A percentile compares a stretch with the other conserved stretches of the same genome.
Conservation (phyloP, 2,329 filamentous ascomycete genomes). For the Fusarium stilboides region DNA sequence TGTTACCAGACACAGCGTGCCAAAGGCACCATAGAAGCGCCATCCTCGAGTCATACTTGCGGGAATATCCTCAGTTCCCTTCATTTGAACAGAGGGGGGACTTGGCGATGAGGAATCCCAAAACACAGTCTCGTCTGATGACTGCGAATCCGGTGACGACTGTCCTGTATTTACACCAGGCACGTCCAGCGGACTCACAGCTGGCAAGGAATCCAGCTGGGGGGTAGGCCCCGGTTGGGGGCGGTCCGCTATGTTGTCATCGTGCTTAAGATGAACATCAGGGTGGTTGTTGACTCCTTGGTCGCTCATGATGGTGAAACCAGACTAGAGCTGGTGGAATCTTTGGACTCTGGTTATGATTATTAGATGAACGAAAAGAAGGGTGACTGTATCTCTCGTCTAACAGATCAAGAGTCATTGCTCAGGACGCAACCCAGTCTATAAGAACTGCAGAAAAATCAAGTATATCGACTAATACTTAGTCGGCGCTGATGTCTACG, state of each 20-base stretch:
- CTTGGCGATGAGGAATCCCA: background rate
- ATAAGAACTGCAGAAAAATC: background rate
- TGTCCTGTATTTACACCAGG: background rate
- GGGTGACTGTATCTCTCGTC: background rate
- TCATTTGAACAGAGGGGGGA: background rate
- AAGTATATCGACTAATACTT: background rate
- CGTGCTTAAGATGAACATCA: background rate
- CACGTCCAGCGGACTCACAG: background rate
- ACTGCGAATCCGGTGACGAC: no score
- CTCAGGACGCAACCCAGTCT: background rate
- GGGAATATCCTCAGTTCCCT: background rate
- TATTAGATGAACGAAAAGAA: background rate
- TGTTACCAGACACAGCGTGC: constrained; percentile 42
- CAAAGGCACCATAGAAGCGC: constrained; percentile 46
- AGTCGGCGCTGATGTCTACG: background rate
- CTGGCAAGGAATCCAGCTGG: background rate
- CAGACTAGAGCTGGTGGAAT: background rate
- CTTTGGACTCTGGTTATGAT: background rate
- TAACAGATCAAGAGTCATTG: background rate
- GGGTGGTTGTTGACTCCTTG: background rate
- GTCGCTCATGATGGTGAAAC: constrained; percentile 5
- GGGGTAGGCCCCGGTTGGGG: background rate
- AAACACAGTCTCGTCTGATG: background rate
- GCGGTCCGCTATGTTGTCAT: background rate
- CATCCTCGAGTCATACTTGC: constrained; percentile 29